These are phyloP conservation scores for Sodiomyces alkalinus DNA, from an alignment of 2,329 filamentous ascomycete species.

Conservation along the genomic window DNA sequence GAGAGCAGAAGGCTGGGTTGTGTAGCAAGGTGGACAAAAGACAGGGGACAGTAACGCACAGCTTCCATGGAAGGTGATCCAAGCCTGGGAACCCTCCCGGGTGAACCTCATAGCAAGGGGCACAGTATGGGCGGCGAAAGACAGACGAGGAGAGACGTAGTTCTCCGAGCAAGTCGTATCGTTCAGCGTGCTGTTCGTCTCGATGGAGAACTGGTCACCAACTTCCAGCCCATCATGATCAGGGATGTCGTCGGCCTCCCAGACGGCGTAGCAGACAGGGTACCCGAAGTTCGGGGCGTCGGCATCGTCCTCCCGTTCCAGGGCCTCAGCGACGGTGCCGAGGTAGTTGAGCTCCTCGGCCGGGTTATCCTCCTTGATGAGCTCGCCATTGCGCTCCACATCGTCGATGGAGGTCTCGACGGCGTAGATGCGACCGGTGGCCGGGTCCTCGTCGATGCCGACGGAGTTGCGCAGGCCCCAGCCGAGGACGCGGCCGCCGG, in stretches of 20 bases:
- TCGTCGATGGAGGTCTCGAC: slow-evolving; percentile 62
- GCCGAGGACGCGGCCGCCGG: slow-evolving; percentile 34
- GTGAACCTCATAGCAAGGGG: slow-evolving; percentile 59
- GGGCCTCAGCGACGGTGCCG: slow-evolving; percentile 34
- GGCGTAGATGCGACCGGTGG: slow-evolving; percentile 34
- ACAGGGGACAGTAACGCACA: slow-evolving; percentile 27
- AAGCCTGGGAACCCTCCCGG: slow-evolving; percentile 39
- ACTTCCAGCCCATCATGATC: slow-evolving; percentile 22
- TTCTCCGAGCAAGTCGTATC: slow-evolving; percentile 28
- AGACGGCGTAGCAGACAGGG: slow-evolving; percentile 40
- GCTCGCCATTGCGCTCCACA: slow-evolving; percentile 38
- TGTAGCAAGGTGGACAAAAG: slow-evolving; percentile 2
- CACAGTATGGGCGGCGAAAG: slow-evolving; percentile 49
- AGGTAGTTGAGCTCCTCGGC: slow-evolving; percentile 63
- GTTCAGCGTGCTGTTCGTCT: slow-evolving; percentile 19
- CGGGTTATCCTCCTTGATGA: slow-evolving; percentile 54
- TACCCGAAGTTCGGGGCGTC: slow-evolving; percentile 14
- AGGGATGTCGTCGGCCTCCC: slow-evolving; percentile 33
- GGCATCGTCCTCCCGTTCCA: slow-evolving; percentile 17
- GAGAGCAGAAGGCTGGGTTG: too few species aligned
- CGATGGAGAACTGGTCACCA: slow-evolving; percentile 34
- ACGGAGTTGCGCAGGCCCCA: slow-evolving; percentile 65
- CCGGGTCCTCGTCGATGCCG: slow-evolving; percentile 49
- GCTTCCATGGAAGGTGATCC: slow-evolving; percentile 56
- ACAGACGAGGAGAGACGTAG: slow-evolving; percentile 36